These are phyloP conservation scores for Ormosia emarginata DNA, from an alignment of 306 rosid species.

Conservation along the genomic window DNA sequence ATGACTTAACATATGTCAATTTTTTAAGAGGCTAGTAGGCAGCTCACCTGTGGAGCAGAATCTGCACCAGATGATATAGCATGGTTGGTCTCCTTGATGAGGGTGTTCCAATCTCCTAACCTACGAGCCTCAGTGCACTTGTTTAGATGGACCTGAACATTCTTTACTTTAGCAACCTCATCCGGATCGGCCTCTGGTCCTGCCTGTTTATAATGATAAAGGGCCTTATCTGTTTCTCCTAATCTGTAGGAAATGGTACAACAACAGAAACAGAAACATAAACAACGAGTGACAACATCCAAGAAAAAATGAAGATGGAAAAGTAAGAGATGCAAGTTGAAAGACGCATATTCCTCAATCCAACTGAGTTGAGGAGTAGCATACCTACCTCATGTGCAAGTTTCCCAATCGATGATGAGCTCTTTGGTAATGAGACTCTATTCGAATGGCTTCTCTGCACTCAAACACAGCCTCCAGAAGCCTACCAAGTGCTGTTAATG, in stretches of 20 bases:
- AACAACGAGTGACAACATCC: neutral
- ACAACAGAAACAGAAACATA: neutral
- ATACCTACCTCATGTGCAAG: slow-evolving; percentile 56
- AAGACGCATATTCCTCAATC: neutral
- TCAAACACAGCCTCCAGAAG: slow-evolving; percentile 75
- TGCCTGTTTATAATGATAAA: slow-evolving; percentile 61
- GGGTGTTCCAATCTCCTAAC: slow-evolving; percentile 70
- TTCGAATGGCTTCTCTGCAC: slow-evolving; percentile 71
- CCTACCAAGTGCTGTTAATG: slow-evolving; percentile 72
- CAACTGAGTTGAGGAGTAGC: neutral
- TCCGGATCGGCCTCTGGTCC: slow-evolving; percentile 74
- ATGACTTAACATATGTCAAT: neutral
- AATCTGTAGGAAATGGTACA: slow-evolving; percentile 36
- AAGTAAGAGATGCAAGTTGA: neutral
- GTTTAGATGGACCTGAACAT: slow-evolving; percentile 52
- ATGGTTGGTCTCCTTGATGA: slow-evolving; percentile 45
- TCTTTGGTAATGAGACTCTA: slow-evolving; percentile 74
- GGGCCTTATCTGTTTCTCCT: slow-evolving; percentile 72
- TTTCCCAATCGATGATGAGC: slow-evolving; percentile 79
- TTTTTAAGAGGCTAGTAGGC: neutral
- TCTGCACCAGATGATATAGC: slow-evolving; percentile 71
- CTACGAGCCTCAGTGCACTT: slow-evolving; percentile 80
- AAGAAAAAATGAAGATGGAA: neutral
- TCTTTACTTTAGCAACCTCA: slow-evolving; percentile 51
- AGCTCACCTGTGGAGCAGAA: slow-evolving; percentile 70